These are phyloP conservation scores for Colletotrichum trifolii DNA, from an alignment of 2,329 filamentous ascomycete genomes.

Conservation along the genomic window DNA sequence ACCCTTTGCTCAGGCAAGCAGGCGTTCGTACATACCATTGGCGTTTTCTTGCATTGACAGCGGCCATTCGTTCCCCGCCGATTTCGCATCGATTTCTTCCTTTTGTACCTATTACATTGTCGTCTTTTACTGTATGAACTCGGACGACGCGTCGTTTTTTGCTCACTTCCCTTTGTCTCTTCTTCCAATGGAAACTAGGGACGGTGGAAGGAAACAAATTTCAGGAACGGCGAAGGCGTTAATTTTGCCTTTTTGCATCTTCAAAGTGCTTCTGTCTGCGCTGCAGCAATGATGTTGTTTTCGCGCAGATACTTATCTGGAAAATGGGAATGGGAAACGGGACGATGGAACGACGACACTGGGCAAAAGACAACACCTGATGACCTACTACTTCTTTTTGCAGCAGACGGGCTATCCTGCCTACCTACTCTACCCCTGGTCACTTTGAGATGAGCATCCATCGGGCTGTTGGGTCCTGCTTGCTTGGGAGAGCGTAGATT, in stretches of 20 bases:
- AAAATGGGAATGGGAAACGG: slow-evolving; percentile 29
- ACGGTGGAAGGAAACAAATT: slow-evolving; percentile 19
- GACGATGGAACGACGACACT: slow-evolving; percentile 31
- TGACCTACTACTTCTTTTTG: slow-evolving; percentile 13
- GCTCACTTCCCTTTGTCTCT: slow-evolving; percentile 23
- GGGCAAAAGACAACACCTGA: slow-evolving; percentile 29
- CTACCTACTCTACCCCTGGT: background rate
- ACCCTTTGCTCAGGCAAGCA: slow-evolving; percentile 4
- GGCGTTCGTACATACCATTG: slow-evolving; percentile 33
- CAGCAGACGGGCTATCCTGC: slow-evolving; percentile 7
- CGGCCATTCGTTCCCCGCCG: slow-evolving; percentile 30
- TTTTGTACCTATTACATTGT: slow-evolving; percentile 30
- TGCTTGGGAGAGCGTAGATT: slow-evolving; percentile 22
- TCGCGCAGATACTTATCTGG: slow-evolving; percentile 4
- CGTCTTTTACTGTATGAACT: slow-evolving; percentile 24
- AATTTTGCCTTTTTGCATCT: background rate
- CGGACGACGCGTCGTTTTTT: slow-evolving; percentile 3
- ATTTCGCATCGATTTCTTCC: slow-evolving; percentile 17
- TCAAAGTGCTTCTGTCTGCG: slow-evolving; percentile 3
- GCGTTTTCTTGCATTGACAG: slow-evolving; percentile 35
- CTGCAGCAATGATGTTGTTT: slow-evolving; percentile 29
- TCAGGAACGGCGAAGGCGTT: slow-evolving; percentile 16
- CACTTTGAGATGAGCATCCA: background rate
- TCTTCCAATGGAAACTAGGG: slow-evolving; percentile 26
- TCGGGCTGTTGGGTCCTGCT: slow-evolving; percentile 2